phyloP scores from a whole-genome alignment of 495 filamentous ascomycete genomes.

The Lophiostoma macrostomum region DNA sequence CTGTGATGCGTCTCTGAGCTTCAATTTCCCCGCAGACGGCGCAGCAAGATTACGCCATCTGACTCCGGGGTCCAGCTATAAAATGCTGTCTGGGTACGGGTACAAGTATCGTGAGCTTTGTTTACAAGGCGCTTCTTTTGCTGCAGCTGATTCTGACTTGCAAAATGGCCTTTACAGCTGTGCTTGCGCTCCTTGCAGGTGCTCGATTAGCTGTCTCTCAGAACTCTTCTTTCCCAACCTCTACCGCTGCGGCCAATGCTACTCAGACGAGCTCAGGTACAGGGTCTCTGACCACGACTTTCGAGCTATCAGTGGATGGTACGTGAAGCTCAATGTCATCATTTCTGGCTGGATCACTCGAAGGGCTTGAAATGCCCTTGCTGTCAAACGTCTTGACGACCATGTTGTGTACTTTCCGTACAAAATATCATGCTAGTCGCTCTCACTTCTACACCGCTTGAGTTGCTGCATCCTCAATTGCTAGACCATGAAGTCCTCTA shows the following conservation, averaged over 20 bases:
- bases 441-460: too few relatives aligned
- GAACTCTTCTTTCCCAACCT: not conserved
- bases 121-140: too few relatives aligned
- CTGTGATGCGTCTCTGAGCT: not conserved
- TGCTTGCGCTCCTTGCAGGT: not conserved
- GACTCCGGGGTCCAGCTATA: not conserved
- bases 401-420: too few relatives aligned
- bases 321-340: not conserved
- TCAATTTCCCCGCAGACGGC: slow-evolving; percentile 1
- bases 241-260: not conserved
- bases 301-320: slow-evolving; percentile 19
- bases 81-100: slow-evolving; percentile 4
- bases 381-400: too few relatives aligned
- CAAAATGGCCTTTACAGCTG: not conserved
- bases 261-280: slow-evolving; percentile 9
- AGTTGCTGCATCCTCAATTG: not conserved
- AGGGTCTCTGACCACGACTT: slow-evolving; percentile 8
- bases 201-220: slow-evolving; percentile 1
- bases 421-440: too few relatives aligned
- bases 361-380: too few relatives aligned
- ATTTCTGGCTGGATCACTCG: too few relatives aligned
- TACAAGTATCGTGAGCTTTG: not conserved
- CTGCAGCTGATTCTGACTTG: not conserved
- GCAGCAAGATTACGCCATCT: not conserved
- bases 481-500: not conserved